Conservation (phyloP, 2,329 filamentous ascomycete genomes). For the Fusarium nodosum region DNA sequence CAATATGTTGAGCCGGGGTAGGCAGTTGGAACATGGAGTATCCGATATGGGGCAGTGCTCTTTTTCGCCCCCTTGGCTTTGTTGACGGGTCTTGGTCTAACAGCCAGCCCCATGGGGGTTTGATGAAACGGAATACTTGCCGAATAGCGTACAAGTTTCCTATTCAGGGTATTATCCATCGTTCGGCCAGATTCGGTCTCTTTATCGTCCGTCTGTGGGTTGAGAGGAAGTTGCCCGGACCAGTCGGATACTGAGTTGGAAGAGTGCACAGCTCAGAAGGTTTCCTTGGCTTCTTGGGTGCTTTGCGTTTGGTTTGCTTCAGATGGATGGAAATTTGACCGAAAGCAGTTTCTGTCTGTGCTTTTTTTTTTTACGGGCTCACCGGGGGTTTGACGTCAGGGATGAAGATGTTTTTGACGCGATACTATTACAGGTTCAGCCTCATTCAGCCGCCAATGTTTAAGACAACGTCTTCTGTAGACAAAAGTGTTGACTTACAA, state of each 20-base stretch:
- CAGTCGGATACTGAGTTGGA: slow-evolving; percentile 27
- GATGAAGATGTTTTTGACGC: background rate
- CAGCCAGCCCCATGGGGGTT: slow-evolving; percentile 29
- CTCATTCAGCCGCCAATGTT: slow-evolving; percentile 33
- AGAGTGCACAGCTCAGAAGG: slow-evolving; percentile 9
- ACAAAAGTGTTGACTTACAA: fast-evolving
- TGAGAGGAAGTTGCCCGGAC: slow-evolving; percentile 14
- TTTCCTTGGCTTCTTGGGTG: slow-evolving; percentile 15
- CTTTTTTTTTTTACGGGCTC: slow-evolving; percentile 27
- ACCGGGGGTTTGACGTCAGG: slow-evolving; percentile 37
- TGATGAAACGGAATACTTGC: slow-evolving; percentile 10
- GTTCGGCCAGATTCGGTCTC: slow-evolving; percentile 21
- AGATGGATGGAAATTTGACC: slow-evolving; percentile 30
- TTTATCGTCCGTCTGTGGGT: background rate
- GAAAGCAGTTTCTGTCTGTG: slow-evolving; percentile 22
- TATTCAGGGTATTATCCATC: background rate
- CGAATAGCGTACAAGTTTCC: slow-evolving; percentile 5
- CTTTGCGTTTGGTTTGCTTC: background rate
- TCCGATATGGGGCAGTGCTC: slow-evolving; percentile 1
- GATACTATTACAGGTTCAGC: slow-evolving; percentile 11
- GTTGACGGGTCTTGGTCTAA: background rate
- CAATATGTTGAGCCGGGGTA: background rate
- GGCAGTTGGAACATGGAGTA: background rate
- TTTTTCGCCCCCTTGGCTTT: slow-evolving; percentile 3
- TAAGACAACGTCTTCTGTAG: slow-evolving; percentile 13